Conservation (phyloP, 2,329 filamentous ascomycete genomes). For the Fusarium praegraminearum region DNA sequence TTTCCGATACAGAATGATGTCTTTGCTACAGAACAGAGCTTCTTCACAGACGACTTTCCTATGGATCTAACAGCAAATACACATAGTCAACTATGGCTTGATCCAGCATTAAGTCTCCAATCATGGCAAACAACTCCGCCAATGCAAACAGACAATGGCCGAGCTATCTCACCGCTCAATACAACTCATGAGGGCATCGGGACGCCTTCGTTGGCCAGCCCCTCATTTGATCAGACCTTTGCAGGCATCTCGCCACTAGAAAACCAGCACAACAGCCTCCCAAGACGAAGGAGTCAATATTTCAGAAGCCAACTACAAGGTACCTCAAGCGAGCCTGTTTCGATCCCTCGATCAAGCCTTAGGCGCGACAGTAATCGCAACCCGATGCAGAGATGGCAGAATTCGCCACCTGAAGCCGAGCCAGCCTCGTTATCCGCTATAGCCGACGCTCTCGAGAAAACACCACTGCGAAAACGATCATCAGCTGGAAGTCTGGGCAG, state of each 20-base stretch:
- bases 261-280: conserved; percentile 13
- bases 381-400: conserved; percentile 44
- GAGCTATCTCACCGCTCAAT: background rate
- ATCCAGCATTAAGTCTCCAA: background rate
- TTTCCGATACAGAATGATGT: background rate
- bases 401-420: conserved; percentile 41
- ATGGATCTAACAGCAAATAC: background rate
- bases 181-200: background rate
- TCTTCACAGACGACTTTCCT: background rate
- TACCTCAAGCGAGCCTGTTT: conserved; percentile 13
- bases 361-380: conserved; percentile 11
- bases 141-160: background rate
- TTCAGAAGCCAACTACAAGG: conserved; percentile 2
- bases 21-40: background rate
- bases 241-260: background rate
- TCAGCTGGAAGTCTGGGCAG: conserved; percentile 24
- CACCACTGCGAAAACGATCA: conserved; percentile 19
- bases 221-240: background rate
- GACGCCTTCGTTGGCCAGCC: background rate
- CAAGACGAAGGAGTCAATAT: conserved; percentile 27
- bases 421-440: conserved; percentile 41
- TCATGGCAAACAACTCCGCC: background rate
- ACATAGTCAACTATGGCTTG: background rate
- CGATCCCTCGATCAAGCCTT: background rate
- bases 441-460: conserved; percentile 26